These are phyloP conservation scores for Penicillium argentinense DNA, from an alignment of 495 filamentous ascomycete species.

Conservation along the genomic window DNA sequence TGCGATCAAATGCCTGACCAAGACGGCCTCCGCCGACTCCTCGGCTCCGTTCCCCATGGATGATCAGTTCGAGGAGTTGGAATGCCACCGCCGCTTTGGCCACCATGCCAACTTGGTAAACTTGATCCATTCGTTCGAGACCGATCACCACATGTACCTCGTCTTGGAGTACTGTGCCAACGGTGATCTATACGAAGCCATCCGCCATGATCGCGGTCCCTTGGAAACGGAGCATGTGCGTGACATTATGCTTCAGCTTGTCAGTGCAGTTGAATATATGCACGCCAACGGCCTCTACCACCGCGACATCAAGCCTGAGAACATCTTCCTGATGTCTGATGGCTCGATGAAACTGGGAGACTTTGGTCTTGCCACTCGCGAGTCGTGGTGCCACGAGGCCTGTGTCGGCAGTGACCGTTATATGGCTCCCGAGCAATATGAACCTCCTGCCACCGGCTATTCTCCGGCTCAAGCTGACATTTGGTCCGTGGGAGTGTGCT, in stretches of 20 bases:
- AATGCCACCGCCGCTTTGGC: conserved; percentile 74
- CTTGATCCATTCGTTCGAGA: conserved; percentile 87
- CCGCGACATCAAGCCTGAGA: conserved; percentile 99
- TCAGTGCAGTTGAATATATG: conserved; percentile 87
- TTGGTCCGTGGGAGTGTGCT: conserved; percentile 94
- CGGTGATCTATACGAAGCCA: conserved; percentile 96
- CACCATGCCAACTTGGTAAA: conserved; percentile 92
- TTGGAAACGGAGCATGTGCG: conserved; percentile 94
- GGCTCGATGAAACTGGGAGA: conserved; percentile 96
- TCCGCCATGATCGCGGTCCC: conserved; percentile 82
- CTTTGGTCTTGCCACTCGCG: conserved; percentile 86
- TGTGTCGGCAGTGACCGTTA: conserved; percentile 97
- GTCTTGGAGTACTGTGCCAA: conserved; percentile 96
- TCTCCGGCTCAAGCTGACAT: conserved; percentile 92
- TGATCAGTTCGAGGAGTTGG: conserved; percentile 84
- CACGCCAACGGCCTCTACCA: conserved; percentile 91
- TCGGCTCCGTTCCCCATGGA: conserved; percentile 63
- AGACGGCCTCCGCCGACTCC: conserved; percentile 57
- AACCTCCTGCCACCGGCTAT: conserved; percentile 80
- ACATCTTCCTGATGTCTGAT: conserved; percentile 87
- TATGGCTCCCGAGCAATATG: conserved; percentile 98
- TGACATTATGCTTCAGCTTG: conserved; percentile 92
- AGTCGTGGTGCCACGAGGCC: conserved; percentile 83
- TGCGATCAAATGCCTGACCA: conserved; percentile 92
- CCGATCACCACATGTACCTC: conserved; percentile 82